Percentiles rank a stretch among this genome's conserved stretches.
These are phyloP conservation scores for Fraxinus nigra DNA, from an alignment of 305 asterid species.

Conservation along the genomic window DNA sequence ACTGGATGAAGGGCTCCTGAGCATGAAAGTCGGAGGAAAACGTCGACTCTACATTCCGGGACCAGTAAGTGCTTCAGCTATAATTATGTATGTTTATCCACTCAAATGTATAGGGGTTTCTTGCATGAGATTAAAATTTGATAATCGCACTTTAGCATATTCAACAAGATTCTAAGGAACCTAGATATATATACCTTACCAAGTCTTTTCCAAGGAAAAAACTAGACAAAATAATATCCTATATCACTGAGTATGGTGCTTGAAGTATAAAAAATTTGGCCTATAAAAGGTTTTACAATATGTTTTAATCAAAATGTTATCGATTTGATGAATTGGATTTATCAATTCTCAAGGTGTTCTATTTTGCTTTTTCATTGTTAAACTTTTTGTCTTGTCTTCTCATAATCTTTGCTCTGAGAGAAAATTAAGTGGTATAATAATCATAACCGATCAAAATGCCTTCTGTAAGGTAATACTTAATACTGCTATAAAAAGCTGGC, in stretches of 20 bases:
- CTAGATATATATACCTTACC: not conserved
- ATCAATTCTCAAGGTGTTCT: not conserved
- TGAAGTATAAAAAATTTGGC: not conserved
- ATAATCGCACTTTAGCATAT: not conserved
- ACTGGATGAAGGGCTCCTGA: conserved; percentile 85
- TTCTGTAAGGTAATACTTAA: not conserved
- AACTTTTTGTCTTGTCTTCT: not conserved
- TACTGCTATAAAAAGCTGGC: not conserved
- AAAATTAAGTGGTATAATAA: not conserved
- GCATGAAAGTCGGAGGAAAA: conserved; percentile 93
- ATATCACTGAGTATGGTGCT: not conserved
- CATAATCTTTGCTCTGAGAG: not conserved
- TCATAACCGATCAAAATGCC: not conserved
- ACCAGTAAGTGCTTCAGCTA: conserved; percentile 52
- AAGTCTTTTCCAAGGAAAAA: not conserved
- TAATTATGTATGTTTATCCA: not conserved
- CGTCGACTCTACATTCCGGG: conserved; percentile 91
- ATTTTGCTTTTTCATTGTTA: not conserved
- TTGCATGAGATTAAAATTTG: not conserved
- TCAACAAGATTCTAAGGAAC: not conserved
- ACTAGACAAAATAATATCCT: not conserved
- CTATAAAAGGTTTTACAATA: not conserved
- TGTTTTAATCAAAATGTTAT: not conserved
- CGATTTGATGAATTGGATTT: not conserved
- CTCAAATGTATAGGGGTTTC: not conserved